Base-by-base conservation (phyloP, 768 basidiomycete species). In the Imleria badia region DNA sequence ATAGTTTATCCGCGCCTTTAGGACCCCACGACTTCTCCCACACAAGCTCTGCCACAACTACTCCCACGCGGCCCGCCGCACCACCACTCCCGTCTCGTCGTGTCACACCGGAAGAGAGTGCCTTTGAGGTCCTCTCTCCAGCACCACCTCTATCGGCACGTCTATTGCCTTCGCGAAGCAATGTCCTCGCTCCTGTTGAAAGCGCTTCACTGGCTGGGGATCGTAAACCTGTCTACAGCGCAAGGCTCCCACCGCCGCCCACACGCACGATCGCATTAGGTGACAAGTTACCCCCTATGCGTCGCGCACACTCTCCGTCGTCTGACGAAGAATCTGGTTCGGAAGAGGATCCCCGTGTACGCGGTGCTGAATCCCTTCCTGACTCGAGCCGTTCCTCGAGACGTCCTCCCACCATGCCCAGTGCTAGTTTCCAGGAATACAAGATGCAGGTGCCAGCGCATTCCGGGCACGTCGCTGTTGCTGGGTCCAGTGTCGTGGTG, bases 331-430 rank as follows among this genome's bases (percentile, higher is more conserved):
- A 85, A 12, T 83, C 80, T 0, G 81, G 74, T 2, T 81, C 83
- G 15, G 87, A 87, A 44, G 86, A 87, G 3, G 84, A 83, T 36
- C 73, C 74, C 6, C 65, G 74, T 6, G 74, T 76, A 42, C 69
- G 72, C 12, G 72, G 75, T 7, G 66, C 76, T 1, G 84, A 87
- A 60, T 66, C 74, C 6, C 76, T 91, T 51, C 89, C 89, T 2
- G 87, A 91, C 64, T 78, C 80, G 38, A 88, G 82, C 59, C 78
- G 76, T 40, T 83, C 89, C 11, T 91, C 87, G 1, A 81, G 89
- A 42, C 74, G 74, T 15, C 73, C 74, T 9, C 80, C 81, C 1
- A 53, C 54, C 17, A 48, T 76, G 34, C 58, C 67, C 5, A 69
- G 63, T 22, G 64, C 65, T 55, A 60, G 58, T 43, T 75, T 72